Percentiles rank a stretch among this genome's conserved stretches.
Conservation (phyloP, 2,329 filamentous ascomycete species). For the Colletotrichum sp. region DNA sequence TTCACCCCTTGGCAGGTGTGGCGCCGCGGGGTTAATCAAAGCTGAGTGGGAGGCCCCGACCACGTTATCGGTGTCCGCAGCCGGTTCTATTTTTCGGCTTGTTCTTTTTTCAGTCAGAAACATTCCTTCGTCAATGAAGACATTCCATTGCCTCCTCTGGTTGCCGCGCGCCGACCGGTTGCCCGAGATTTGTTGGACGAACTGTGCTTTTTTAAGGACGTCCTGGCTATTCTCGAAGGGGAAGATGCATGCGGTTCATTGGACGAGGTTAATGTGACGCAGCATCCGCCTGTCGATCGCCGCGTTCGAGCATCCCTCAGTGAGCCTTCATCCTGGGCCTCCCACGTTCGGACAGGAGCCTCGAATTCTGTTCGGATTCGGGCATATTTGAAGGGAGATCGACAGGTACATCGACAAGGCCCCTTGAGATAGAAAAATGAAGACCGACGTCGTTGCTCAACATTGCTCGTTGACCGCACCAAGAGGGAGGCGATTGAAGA, state of each 20-base stretch:
- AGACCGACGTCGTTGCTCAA: background rate
- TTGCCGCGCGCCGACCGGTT: background rate
- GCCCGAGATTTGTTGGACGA: background rate
- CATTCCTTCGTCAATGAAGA: conserved; percentile 3
- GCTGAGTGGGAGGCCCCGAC: background rate
- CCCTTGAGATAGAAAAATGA: background rate
- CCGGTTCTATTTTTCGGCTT: background rate
- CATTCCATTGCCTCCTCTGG: background rate
- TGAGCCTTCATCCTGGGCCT: background rate
- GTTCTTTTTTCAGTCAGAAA: background rate
- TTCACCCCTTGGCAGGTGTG: conserved; percentile 2
- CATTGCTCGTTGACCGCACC: background rate
- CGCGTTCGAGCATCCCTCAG: conserved; percentile 2
- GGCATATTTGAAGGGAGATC: conserved; percentile 7
- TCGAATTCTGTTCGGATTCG: background rate
- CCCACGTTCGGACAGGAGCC: background rate
- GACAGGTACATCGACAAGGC: conserved; percentile 11
- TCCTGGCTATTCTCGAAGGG: background rate
- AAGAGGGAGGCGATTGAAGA: background rate
- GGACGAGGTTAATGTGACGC: background rate
- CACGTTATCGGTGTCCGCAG: conserved; percentile 2
- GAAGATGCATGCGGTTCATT: background rate
- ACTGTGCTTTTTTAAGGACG: background rate
- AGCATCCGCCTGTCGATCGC: conserved; percentile 12
- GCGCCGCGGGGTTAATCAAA: conserved; percentile 17